Percentiles rank a stretch among this genome's conserved stretches.
Conservation (phyloP, 495 filamentous ascomycete genomes). For the Neurospora cerealis region DNA sequence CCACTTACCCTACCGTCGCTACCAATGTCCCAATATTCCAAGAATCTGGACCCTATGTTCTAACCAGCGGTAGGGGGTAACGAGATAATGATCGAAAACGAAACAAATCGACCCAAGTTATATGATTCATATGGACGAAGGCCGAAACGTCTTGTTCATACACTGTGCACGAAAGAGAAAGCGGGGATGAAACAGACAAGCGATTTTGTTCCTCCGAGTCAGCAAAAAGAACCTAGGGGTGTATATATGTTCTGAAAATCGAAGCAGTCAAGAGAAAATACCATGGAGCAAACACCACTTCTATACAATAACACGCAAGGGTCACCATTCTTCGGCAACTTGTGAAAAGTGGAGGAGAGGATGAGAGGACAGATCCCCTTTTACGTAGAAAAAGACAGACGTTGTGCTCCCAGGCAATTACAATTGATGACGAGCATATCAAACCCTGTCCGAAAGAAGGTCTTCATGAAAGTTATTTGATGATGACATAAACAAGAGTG, state of each 20-base stretch:
- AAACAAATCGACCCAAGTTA: not conserved
- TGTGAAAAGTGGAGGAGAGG: too few species aligned
- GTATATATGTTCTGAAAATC: not conserved
- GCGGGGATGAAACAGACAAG: not conserved
- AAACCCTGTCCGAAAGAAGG: not conserved
- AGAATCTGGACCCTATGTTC: not conserved
- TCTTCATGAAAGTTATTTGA: not conserved
- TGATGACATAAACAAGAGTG: not conserved
- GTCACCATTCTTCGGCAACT: too few species aligned
- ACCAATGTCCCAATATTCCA: not conserved
- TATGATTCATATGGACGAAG: not conserved
- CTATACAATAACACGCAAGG: not conserved
- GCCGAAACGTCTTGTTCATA: not conserved
- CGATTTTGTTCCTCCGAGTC: not conserved
- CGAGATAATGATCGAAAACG: not conserved
- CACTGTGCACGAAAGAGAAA: not conserved
- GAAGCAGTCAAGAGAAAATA: not conserved
- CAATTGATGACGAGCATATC: too few species aligned
- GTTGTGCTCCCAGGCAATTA: too few species aligned
- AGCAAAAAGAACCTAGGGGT: not conserved
- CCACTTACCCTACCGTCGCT: not conserved
- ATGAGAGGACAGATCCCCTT: too few species aligned
- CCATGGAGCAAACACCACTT: not conserved
- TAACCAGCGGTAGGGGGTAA: not conserved
- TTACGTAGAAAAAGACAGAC: too few species aligned